Percentiles rank a stretch among this genome's conserved stretches.
Evolutionary conservation across 345 rosid species (phyloP).

Genomic region (Rubroshorea leprosula): DNA sequence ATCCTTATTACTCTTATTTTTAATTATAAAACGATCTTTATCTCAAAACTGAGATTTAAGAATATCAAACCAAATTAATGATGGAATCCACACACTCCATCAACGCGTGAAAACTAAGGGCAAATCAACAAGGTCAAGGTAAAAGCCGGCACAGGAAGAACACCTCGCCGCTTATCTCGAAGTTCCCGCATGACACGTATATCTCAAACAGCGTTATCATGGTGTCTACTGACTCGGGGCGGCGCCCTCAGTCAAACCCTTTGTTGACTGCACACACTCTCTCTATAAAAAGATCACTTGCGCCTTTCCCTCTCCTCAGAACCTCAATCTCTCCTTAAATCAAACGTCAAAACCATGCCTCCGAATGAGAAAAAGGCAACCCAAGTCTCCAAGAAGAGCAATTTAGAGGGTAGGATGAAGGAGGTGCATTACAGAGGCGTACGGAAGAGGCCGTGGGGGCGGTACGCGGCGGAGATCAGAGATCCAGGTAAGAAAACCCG

Average conservation of each 20-base stretch:
- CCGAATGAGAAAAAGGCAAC: conserved; percentile 17
- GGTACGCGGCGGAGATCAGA: conserved; percentile 76
- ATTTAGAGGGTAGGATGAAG: conserved; percentile 1
- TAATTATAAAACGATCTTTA: no score
- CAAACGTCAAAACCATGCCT: conserved; percentile 18
- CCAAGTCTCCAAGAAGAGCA: conserved; percentile 4
- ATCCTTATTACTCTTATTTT: no score
- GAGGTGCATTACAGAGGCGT: conserved; percentile 57
- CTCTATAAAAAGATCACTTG: conserved; percentile 6
- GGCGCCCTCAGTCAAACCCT: conserved; percentile 39
- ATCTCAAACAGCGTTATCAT: conserved; percentile 24
- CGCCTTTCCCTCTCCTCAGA: background rate
- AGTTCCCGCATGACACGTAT: conserved; percentile 49
- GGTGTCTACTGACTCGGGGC: conserved; percentile 34
- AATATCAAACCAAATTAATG: no score
- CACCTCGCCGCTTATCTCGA: conserved; percentile 32
- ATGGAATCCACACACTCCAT: background rate
- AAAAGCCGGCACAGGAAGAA: conserved; percentile 34
- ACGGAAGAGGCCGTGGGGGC: conserved; percentile 70
- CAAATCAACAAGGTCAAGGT: conserved; percentile 22
- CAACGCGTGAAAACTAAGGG: conserved; percentile 4
- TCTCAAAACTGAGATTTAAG: no score
- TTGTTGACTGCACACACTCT: conserved; percentile 25
- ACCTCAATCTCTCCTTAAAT: background rate
- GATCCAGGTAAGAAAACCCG: conserved; percentile 67